Percentiles rank a stretch among this genome's conserved stretches.
phyloP scores from a whole-genome alignment of 768 basidiomycete genomes.

The Cystobasidium onofrii region DNA sequence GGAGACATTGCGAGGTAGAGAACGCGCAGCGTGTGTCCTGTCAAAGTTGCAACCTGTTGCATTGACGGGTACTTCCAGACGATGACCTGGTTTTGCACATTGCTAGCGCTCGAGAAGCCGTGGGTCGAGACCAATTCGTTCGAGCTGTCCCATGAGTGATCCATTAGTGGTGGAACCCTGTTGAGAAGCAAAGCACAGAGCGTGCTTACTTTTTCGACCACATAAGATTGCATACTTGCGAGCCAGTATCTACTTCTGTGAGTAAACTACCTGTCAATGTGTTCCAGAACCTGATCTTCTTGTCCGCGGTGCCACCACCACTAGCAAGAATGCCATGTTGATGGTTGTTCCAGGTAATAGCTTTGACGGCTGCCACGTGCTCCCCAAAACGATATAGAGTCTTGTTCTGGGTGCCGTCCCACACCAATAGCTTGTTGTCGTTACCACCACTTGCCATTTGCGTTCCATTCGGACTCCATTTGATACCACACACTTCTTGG shows the following conservation, averaged over 20 bases:
- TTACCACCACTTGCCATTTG: conserved; percentile 88
- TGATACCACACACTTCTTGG: conserved; percentile 92
- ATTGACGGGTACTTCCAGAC: conserved; percentile 79
- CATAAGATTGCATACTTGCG: conserved; percentile 88
- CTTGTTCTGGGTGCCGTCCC: conserved; percentile 60
- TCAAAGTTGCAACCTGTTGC: conserved; percentile 86
- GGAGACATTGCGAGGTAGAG: conserved; percentile 96
- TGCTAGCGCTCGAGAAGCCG: conserved; percentile 76
- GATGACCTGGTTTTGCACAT: conserved; percentile 73
- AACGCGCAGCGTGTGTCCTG: conserved; percentile 90
- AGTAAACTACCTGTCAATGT: conserved; percentile 74
- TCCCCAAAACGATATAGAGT: conserved; percentile 94
- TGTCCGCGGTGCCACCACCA: conserved; percentile 97
- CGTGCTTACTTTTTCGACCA: conserved; percentile 56
- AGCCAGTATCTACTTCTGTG: conserved; percentile 79
- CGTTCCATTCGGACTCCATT: conserved; percentile 64
- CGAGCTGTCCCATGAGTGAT: too few relatives aligned
- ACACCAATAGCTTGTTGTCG: conserved; percentile 97
- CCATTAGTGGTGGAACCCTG: too few relatives aligned
- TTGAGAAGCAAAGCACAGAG: too few relatives aligned
- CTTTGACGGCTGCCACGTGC: conserved; percentile 93
- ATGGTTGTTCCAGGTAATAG: conserved; percentile 97
- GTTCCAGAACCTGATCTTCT: conserved; percentile 97
- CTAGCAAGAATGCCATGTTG: conserved; percentile 80
- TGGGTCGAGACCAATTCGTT: conserved; percentile 97